A percentile compares a stretch with the other conserved stretches of the same genome.
Conservation (phyloP, 805 yeast genomes). For the Candida hungchunana region DNA sequence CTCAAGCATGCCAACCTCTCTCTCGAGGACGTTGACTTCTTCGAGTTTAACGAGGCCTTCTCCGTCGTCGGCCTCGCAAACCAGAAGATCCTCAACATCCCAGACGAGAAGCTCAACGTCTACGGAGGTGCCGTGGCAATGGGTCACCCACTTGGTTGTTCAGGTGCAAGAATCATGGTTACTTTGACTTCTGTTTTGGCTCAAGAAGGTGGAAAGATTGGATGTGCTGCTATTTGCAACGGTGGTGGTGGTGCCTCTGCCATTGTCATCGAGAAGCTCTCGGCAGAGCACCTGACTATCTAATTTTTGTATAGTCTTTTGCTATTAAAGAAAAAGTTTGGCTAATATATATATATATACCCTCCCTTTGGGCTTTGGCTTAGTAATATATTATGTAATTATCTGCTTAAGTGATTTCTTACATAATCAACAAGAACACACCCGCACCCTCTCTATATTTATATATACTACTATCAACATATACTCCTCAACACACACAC, state of each 20-base stretch:
- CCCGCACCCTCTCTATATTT: too few species aligned
- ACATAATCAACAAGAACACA: too few species aligned
- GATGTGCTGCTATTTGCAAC: slow-evolving; percentile 95
- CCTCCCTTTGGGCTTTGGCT: too few species aligned
- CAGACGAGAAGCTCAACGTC: slow-evolving; percentile 68
- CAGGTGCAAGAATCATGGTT: slow-evolving; percentile 92
- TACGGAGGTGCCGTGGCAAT: slow-evolving; percentile 96
- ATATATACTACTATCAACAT: too few species aligned
- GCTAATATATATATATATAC: too few species aligned
- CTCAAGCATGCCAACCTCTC: slow-evolving; percentile 75
- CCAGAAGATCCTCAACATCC: slow-evolving; percentile 61
- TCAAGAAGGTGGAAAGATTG: slow-evolving; percentile 85
- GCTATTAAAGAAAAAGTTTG: too few species aligned
- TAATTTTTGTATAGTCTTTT: too few species aligned
- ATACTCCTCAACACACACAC: too few species aligned
- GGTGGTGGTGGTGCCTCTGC: slow-evolving; percentile 99
- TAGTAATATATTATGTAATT: too few species aligned
- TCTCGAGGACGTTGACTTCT: slow-evolving; percentile 72
- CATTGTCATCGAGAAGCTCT: slow-evolving; percentile 72
- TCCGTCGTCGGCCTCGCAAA: slow-evolving; percentile 94
- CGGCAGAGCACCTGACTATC: slow-evolving; percentile 23
- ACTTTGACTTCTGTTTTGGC: slow-evolving; percentile 75
- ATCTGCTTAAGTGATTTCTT: too few species aligned
- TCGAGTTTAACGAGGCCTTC: slow-evolving; percentile 97
- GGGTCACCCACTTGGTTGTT: slow-evolving; percentile 93